These are phyloP conservation scores for Gaeumannomyces tritici DNA, from an alignment of 2,329 filamentous ascomycete genomes.

Conservation along the genomic window DNA sequence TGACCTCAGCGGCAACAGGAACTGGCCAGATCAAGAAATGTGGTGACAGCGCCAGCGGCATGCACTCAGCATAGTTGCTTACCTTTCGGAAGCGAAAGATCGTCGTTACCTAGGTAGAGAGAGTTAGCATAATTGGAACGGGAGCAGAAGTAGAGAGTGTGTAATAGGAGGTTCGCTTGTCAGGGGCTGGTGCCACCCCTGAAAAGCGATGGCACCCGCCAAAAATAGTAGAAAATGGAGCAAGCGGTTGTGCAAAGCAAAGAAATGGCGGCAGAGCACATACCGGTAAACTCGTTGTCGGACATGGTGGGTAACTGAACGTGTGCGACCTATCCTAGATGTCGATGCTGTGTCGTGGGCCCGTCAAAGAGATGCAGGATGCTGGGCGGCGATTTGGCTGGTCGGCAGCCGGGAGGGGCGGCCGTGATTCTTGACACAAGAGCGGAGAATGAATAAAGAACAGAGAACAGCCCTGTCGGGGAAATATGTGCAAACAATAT, in stretches of 20 bases:
- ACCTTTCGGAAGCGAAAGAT: slow-evolving; percentile 57
- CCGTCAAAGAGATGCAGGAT: not conserved
- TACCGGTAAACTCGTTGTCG: slow-evolving; percentile 57
- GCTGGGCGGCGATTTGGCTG: not conserved
- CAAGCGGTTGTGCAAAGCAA: not conserved
- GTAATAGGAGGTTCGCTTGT: not conserved
- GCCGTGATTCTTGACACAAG: not conserved
- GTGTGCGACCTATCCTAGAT: not conserved
- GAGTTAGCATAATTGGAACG: slow-evolving; percentile 19
- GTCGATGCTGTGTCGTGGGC: not conserved
- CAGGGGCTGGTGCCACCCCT: not conserved
- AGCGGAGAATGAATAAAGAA: not conserved
- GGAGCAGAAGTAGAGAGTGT: not conserved
- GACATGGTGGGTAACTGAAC: slow-evolving; percentile 38
- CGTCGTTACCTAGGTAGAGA: slow-evolving; percentile 44
- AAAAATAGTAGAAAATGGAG: not conserved
- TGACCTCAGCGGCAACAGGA: not conserved
- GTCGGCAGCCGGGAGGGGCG: not conserved
- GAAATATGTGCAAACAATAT: not conserved
- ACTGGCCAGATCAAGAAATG: not conserved
- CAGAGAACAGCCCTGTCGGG: no score
- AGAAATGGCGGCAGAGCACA: slow-evolving; percentile 27
- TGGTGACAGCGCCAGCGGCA: not conserved
- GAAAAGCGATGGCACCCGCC: not conserved
- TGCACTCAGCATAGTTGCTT: slow-evolving; percentile 14